A percentile compares a stretch with the other conserved stretches of the same genome.
phyloP scores from a whole-genome alignment of 2,329 filamentous ascomycete species.

The Leptographium wingfieldii region DNA sequence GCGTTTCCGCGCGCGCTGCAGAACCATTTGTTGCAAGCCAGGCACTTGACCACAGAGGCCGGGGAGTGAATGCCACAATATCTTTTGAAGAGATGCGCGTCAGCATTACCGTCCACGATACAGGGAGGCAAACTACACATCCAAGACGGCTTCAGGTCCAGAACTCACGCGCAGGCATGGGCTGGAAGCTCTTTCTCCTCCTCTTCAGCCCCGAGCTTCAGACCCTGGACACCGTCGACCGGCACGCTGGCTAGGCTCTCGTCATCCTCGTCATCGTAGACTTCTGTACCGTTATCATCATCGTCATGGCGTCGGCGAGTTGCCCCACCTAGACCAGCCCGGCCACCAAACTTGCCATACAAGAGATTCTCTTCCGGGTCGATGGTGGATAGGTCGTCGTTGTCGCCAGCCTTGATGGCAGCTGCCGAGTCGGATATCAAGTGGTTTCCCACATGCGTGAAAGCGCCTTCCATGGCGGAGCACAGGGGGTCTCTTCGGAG shows the following conservation, averaged over 20 bases:
- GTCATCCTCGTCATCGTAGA: conserved; percentile 69
- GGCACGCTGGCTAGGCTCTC: conserved; percentile 68
- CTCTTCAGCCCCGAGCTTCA: conserved; percentile 47
- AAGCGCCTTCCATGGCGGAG: conserved; percentile 64
- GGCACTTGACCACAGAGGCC: conserved; percentile 88
- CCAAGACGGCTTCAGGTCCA: background rate
- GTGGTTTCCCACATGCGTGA: conserved; percentile 79
- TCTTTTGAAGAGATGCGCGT: conserved; percentile 28
- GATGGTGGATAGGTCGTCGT: conserved; percentile 59
- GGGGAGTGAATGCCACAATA: conserved; percentile 98
- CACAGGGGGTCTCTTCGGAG: background rate
- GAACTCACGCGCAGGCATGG: conserved; percentile 86
- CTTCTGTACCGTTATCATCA: conserved; percentile 80
- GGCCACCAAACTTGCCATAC: conserved; percentile 54
- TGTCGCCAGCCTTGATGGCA: conserved; percentile 75
- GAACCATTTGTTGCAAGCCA: conserved; percentile 96
- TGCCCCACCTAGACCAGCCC: conserved; percentile 33
- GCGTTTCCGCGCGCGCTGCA: conserved; percentile 95
- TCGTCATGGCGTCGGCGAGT: conserved; percentile 59
- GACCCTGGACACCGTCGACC: conserved; percentile 59
- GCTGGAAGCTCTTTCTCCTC: conserved; percentile 85
- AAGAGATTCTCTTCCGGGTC: conserved; percentile 73
- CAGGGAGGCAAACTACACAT: background rate
- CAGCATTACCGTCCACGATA: background rate
- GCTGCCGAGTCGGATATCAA: conserved; percentile 72